Conservation (phyloP, 177 flowering plant genomes). For the Vitis hybrid region DNA sequence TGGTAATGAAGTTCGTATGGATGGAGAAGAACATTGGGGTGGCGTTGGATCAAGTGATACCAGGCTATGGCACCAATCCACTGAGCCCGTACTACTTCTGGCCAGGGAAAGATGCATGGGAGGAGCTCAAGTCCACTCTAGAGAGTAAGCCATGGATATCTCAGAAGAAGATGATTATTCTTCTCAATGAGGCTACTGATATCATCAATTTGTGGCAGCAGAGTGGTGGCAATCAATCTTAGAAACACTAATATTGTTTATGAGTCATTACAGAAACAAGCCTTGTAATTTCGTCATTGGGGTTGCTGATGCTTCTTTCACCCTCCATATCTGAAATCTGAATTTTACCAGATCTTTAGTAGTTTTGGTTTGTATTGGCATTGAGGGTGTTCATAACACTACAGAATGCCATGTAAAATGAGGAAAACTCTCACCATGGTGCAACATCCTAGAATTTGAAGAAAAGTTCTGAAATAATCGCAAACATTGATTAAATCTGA, state of each 20-base stretch:
- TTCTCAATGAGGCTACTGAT: conserved; percentile 82
- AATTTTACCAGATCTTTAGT: too few species aligned
- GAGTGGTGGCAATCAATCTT: conserved; percentile 52
- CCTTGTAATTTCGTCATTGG: too few species aligned
- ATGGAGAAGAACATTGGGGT: conserved; percentile 82
- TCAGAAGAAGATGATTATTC: conserved; percentile 70
- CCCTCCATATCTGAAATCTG: too few species aligned
- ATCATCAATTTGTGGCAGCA: conserved; percentile 84
- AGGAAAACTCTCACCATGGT: too few species aligned
- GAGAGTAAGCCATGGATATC: conserved; percentile 85
- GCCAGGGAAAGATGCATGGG: conserved; percentile 91
- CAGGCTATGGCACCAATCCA: conserved; percentile 68
- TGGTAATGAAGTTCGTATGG: conserved; percentile 73
- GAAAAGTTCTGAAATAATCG: too few species aligned
- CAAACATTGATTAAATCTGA: too few species aligned
- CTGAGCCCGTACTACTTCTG: conserved; percentile 76
- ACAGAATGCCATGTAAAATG: too few species aligned
- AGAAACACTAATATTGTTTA: not conserved
- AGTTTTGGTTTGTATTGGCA: too few species aligned
- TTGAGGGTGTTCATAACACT: too few species aligned
- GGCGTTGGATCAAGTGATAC: conserved; percentile 62
- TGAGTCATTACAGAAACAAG: too few species aligned
- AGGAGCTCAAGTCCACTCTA: conserved; percentile 58
- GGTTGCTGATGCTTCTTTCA: too few species aligned
- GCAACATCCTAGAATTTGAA: too few species aligned